These are phyloP conservation scores for Microthyrium microscopicum DNA, from an alignment of 2,329 filamentous ascomycete species.

Conservation along the genomic window DNA sequence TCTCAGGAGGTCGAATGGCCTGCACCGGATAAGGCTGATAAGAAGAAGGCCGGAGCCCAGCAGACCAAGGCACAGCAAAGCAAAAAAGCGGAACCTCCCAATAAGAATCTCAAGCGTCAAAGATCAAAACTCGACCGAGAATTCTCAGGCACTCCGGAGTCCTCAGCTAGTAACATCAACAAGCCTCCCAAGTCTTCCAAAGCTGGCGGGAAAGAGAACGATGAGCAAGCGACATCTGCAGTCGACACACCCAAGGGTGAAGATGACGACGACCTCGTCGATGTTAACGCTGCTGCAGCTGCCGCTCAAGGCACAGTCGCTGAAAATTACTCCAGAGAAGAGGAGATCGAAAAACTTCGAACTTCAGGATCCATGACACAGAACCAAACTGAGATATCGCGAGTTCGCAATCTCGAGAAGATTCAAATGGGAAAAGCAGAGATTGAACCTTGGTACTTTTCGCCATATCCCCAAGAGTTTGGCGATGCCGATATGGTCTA, in stretches of 20 bases:
- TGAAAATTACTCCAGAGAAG: slow-evolving; percentile 55
- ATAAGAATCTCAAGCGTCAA: slow-evolving; percentile 29
- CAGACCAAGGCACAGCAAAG: slow-evolving; percentile 17
- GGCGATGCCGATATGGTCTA: slow-evolving; percentile 79
- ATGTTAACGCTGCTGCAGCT: slow-evolving; percentile 33
- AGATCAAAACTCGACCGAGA: slow-evolving; percentile 34
- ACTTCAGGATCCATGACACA: slow-evolving; percentile 97
- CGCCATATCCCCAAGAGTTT: slow-evolving; percentile 82
- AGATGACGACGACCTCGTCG: slow-evolving; percentile 34
- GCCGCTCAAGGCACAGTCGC: slow-evolving; percentile 36
- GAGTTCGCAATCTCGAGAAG: slow-evolving; percentile 84
- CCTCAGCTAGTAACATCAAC: slow-evolving; percentile 31
- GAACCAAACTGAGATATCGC: slow-evolving; percentile 89
- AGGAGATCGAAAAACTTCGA: slow-evolving; percentile 90
- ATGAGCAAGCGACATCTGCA: slow-evolving; percentile 30
- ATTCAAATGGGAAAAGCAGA: slow-evolving; percentile 88
- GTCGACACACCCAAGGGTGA: slow-evolving; percentile 33
- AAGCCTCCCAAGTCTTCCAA: slow-evolving; percentile 34
- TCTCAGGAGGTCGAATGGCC: slow-evolving; percentile 92
- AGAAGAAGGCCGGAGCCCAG: slow-evolving; percentile 46
- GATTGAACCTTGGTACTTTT: slow-evolving; percentile 97
- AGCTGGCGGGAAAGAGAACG: slow-evolving; percentile 44
- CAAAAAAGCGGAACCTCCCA: too few species aligned
- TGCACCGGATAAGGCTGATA: slow-evolving; percentile 75
- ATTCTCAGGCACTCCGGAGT: slow-evolving; percentile 38